Conservation (phyloP, 225 moss, liverwort and hornwort species). For the Neckera pumila region DNA sequence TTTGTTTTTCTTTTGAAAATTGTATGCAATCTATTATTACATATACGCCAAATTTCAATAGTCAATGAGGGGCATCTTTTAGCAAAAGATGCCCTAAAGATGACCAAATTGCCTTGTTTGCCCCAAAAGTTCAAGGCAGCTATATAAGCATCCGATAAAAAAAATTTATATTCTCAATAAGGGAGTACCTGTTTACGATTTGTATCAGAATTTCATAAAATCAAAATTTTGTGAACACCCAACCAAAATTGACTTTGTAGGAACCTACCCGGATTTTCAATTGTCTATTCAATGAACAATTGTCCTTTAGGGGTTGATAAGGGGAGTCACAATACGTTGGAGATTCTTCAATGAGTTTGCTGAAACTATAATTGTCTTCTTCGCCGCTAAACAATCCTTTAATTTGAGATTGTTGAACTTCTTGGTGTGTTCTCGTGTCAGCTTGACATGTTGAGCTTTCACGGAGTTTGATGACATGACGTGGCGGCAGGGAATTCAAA, state of each 20-base stretch:
- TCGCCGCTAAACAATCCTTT: fast-evolving
- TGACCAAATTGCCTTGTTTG: neutral
- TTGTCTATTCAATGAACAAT: neutral
- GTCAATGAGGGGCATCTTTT: neutral
- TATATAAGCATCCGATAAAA: neutral
- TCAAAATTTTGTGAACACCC: neutral
- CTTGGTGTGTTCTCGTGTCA: fast-evolving
- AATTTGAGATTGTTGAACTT: neutral
- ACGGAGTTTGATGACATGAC: neutral
- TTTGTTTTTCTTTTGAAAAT: neutral
- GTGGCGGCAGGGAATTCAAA: neutral
- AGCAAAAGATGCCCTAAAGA: neutral
- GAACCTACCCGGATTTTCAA: neutral
- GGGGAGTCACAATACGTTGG: neutral
- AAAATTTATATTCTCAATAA: neutral
- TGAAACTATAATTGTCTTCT: neutral
- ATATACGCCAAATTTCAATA: neutral
- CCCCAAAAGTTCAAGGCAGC: neutral
- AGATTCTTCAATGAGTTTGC: neutral
- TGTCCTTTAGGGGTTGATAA: too few relatives aligned
- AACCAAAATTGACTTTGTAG: neutral
- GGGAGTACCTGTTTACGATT: neutral
- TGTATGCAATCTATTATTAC: neutral
- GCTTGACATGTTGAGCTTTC: too few relatives aligned
- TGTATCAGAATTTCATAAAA: too few relatives aligned